phyloP scores from a whole-genome alignment of 1,139 yeast species.

The Diutina neorugosa region DNA sequence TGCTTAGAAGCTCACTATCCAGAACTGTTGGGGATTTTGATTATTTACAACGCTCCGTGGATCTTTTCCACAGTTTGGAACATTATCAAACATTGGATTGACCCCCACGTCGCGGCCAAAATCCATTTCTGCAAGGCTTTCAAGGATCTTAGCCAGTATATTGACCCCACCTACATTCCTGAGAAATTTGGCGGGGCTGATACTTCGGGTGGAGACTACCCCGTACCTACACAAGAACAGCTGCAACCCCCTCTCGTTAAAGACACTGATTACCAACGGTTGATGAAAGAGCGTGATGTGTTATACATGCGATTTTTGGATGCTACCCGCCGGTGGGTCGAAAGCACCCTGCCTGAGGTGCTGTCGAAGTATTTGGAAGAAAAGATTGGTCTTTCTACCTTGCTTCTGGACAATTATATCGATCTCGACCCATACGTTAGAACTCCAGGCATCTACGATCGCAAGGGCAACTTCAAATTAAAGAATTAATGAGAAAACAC shows the following conservation, averaged over 20 bases:
- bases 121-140: constrained; percentile 56
- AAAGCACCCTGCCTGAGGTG: constrained; percentile 31
- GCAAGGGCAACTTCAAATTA: constrained; percentile 14
- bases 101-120: constrained; percentile 79
- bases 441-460: constrained; percentile 55
- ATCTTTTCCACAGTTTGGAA: constrained; percentile 80
- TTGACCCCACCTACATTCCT: constrained; percentile 44
- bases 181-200: constrained; percentile 57
- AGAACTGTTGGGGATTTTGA: constrained; percentile 62
- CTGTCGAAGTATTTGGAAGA: constrained; percentile 29
- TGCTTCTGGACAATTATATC: constrained; percentile 45
- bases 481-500: background rate
- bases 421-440: constrained; percentile 62
- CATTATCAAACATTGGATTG: constrained; percentile 74
- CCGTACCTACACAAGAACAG: constrained; percentile 30
- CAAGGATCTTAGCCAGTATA: constrained; percentile 46
- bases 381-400: constrained; percentile 36
- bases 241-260: constrained; percentile 19
- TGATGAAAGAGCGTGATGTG: constrained; percentile 30
- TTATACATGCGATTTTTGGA: constrained; percentile 38
- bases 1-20: constrained; percentile 86
- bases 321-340: constrained; percentile 55
- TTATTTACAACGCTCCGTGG: constrained; percentile 88
- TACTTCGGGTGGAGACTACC: constrained; percentile 39
- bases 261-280: constrained; percentile 19